Evolutionary conservation across 2,329 filamentous ascomycete species (phyloP), one percentile per base, ranked within the genome.

Genomic region (Phialophora expanda): DNA sequence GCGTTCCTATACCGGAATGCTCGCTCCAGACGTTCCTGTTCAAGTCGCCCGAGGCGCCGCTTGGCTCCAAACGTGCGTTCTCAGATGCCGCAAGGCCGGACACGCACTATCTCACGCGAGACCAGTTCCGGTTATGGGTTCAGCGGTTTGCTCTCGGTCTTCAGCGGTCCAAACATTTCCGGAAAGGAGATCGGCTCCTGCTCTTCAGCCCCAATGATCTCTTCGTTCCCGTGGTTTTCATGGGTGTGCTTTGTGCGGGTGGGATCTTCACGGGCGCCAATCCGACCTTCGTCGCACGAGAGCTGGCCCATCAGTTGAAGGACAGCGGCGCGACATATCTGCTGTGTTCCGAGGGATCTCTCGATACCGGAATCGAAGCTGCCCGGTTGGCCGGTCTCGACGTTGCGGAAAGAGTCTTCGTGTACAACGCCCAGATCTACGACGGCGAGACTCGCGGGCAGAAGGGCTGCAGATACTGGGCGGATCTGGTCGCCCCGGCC

Each of bases 241-340:
- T 91, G 75, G 90, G 90, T 28, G 81, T 89, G 12, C 80, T 91
- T 55, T 91, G 91, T 85, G 89, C 90, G 0, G 89, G 89, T 6
- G 89, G 89, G 6, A 80, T 92, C 58, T 92, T 92, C 76, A 90
- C 87, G 0, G 90, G 89, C 32, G 88, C 88, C 3, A 90, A 90
- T 68, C 88, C 88, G 0, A 81, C 80, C 2, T 90, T 87, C 68
- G 86, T 89, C 0, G 79, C 85, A 0, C 80, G 89, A n/a, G 90
- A 93, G 76, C 78, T 93, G 53, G 87, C 86, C 3, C 87, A 90
- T 75, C 90, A 93, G 75, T 80, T 93, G 44, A 81, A 84, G 54
- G 89, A 92, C 74, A 87, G 87, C 59, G 87, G 84, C 0, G 87
- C 89, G 0, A 82, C 76, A n/a, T 87, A 89, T 71, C 76, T 92